phyloP scores from a whole-genome alignment of 305 asterid genomes.

The Solanum hybrid region DNA sequence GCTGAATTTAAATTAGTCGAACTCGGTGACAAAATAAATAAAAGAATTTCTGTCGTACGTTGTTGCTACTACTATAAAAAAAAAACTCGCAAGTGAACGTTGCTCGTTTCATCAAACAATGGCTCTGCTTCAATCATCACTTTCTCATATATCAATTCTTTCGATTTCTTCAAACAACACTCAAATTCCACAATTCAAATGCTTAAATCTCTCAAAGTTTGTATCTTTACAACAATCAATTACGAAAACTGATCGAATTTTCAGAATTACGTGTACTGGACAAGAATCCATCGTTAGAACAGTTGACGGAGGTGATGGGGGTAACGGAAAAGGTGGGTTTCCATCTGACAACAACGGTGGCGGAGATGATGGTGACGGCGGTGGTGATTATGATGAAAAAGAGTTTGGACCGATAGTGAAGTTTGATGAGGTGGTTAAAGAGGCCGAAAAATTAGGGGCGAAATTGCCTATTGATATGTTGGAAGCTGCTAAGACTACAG shows the following conservation, averaged over 20 bases:
- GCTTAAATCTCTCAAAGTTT: neutral
- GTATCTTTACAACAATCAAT: constrained; percentile 3
- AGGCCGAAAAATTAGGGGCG: constrained; percentile 53
- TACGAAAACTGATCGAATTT: neutral
- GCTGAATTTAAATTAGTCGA: neutral
- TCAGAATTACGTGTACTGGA: constrained; percentile 25
- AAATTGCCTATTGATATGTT: constrained; percentile 63
- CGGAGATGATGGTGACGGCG: constrained; percentile 32
- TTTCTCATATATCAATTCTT: neutral
- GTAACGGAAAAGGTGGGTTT: constrained; percentile 35
- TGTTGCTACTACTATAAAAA: neutral
- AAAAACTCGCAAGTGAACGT: neutral
- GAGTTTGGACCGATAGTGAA: constrained; percentile 68
- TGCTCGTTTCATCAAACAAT: neutral
- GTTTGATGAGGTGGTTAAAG: constrained; percentile 52
- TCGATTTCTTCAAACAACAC: neutral
- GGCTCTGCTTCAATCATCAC: neutral
- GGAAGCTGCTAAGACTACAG: constrained; percentile 66
- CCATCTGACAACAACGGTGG: constrained; percentile 35
- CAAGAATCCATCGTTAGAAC: constrained; percentile 19
- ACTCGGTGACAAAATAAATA: no score
- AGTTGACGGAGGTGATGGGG: constrained; percentile 29
- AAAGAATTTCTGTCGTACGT: neutral
- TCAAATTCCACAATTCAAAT: neutral
- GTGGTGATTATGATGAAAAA: constrained; percentile 36